These are phyloP conservation scores for Zygosaccharomyces pseudorouxii DNA, from an alignment of 805 yeast species.

Conservation along the genomic window DNA sequence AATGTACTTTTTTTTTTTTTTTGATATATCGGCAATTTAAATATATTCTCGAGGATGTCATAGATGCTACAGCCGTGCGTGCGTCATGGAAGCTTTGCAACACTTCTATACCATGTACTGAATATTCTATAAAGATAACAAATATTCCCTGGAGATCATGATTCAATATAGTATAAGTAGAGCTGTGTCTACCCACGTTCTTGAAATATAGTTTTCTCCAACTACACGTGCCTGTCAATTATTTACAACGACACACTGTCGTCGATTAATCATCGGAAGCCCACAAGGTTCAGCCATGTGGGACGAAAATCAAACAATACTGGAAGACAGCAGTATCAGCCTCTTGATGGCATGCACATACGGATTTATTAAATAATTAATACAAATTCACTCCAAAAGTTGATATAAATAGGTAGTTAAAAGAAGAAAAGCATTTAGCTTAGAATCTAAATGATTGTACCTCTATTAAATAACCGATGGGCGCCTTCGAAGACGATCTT, in stretches of 20 bases:
- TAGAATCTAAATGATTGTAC: too few species aligned
- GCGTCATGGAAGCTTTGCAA: not conserved
- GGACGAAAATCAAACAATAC: not conserved
- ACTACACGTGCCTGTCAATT: not conserved
- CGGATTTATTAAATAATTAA: too few species aligned
- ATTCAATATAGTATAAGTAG: not conserved
- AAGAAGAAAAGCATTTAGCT: too few species aligned
- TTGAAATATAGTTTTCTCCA: not conserved
- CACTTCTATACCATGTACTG: not conserved
- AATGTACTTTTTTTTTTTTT: too few species aligned
- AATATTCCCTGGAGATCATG: not conserved
- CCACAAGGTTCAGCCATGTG: not conserved
- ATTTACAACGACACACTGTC: not conserved
- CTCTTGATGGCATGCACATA: too few species aligned
- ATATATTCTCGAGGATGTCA: not conserved
- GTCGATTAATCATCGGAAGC: not conserved
- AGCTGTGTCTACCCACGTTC: not conserved
- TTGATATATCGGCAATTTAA: too few species aligned
- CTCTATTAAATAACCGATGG: not conserved
- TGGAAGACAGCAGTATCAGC: too few species aligned
- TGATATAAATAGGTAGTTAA: too few species aligned
- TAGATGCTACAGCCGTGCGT: not conserved
- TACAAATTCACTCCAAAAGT: too few species aligned
- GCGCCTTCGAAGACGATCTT: slow-evolving; percentile 2
- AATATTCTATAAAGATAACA: not conserved